Conservation (phyloP, 106 monocot genomes). For the Apostasia shenzhenica region DNA sequence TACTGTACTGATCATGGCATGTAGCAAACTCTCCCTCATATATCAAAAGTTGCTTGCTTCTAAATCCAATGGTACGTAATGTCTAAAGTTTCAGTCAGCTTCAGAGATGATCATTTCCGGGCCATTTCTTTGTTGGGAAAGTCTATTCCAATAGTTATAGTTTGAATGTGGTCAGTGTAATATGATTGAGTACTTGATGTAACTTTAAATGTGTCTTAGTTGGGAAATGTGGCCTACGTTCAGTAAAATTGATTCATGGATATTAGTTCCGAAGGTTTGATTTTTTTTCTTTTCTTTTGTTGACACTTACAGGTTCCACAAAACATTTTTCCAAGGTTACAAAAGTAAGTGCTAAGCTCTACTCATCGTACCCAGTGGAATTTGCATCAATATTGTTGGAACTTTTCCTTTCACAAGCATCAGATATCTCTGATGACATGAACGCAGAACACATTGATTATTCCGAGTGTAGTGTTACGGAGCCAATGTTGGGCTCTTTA, state of each 20-base stretch:
- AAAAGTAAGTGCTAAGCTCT: slow-evolving; percentile 45
- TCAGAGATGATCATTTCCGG: no score
- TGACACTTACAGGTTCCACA: slow-evolving; percentile 31
- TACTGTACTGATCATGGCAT: not conserved
- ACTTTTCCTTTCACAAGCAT: slow-evolving; percentile 28
- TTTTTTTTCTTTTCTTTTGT: not conserved
- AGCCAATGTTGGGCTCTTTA: slow-evolving; percentile 8
- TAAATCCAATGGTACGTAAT: slow-evolving; percentile 3
- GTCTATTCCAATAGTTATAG: no score
- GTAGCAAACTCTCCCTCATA: not conserved
- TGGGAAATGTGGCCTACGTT: no score
- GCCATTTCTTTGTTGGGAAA: no score
- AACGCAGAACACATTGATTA: slow-evolving; percentile 26
- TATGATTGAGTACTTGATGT: no score
- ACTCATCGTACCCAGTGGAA: slow-evolving; percentile 60
- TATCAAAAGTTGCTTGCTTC: not conserved
- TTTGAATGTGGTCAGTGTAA: no score
- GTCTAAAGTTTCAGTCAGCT: no score
- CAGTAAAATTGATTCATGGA: no score
- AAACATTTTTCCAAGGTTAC: slow-evolving; percentile 40
- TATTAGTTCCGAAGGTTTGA: no score
- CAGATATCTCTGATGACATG: slow-evolving; percentile 9
- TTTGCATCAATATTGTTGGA: slow-evolving; percentile 62
- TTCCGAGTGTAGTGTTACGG: slow-evolving; percentile 8
- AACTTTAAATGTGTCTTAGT: no score